Evolutionary conservation across 495 filamentous ascomycete genomes (phyloP).

Genomic region (Aspergillus diversus): DNA sequence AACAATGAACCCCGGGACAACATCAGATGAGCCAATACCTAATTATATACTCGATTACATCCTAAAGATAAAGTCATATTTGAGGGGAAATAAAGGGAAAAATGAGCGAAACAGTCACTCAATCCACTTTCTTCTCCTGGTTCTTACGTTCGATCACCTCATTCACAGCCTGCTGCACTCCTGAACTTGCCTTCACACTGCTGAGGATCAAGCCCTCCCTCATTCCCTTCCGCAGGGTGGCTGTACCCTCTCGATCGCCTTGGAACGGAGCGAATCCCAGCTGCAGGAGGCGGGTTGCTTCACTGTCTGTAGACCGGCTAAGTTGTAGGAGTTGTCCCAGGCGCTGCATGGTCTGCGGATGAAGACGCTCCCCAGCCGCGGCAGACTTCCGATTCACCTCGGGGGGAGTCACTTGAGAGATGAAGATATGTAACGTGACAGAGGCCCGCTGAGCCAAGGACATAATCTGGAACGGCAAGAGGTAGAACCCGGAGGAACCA

Average conservation of each 20-base stretch:
- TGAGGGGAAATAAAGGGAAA: background rate
- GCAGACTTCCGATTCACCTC: conserved; percentile 31
- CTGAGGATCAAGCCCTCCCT: conserved; percentile 79
- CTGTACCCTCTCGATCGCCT: conserved; percentile 64
- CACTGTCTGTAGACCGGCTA: conserved; percentile 61
- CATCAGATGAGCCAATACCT: too few species aligned
- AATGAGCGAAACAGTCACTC: conserved; percentile 9
- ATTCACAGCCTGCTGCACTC: conserved; percentile 74
- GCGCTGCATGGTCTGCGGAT: conserved; percentile 43
- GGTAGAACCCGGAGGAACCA: conserved; percentile 52
- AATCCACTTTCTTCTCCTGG: conserved; percentile 31
- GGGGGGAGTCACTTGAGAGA: conserved; percentile 70
- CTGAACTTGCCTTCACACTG: conserved; percentile 70
- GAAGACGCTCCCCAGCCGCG: conserved; percentile 28
- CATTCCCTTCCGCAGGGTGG: conserved; percentile 64
- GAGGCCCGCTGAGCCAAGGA: conserved; percentile 73
- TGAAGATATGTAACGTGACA: conserved; percentile 85
- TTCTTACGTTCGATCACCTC: conserved; percentile 60
- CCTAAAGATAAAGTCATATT: too few species aligned
- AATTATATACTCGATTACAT: too few species aligned
- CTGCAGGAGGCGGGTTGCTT: conserved; percentile 69
- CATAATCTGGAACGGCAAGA: conserved; percentile 89
- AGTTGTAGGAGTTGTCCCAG: conserved; percentile 47
- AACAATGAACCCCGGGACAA: too few species aligned
- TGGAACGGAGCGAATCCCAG: conserved; percentile 84